Evolutionary conservation across 2,329 filamentous ascomycete species (phyloP).

Genomic region (Trichoderma oligosporum): DNA sequence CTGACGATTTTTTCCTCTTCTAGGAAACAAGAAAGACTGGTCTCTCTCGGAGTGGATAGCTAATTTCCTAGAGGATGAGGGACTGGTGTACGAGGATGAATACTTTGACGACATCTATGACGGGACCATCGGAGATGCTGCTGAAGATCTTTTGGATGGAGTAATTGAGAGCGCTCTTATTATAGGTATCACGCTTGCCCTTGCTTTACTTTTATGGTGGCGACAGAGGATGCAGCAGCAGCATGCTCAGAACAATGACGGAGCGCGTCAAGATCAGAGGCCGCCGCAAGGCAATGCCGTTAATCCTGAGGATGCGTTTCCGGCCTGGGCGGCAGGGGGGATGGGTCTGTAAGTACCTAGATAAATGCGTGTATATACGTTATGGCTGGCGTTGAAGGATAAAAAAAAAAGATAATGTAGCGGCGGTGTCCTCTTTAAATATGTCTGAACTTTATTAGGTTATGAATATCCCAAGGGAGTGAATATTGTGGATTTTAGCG

Average conservation of each 20-base stretch:
- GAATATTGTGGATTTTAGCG: no score
- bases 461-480: neutral
- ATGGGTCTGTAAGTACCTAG: constrained; percentile 31
- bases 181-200: constrained; percentile 66
- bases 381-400: constrained; percentile 24
- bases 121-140: constrained; percentile 53
- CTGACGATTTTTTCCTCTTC: neutral
- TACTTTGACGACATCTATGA: constrained; percentile 53
- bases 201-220: constrained; percentile 79
- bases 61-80: constrained; percentile 73
- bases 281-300: constrained; percentile 27
- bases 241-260: constrained; percentile 38
- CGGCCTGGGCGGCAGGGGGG: constrained; percentile 37
- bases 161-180: constrained; percentile 83
- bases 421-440: neutral
- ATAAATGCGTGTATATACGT: constrained; percentile 16
- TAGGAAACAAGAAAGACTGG: constrained; percentile 68
- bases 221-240: constrained; percentile 65
- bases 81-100: constrained; percentile 61
- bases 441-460: no score
- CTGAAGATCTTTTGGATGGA: constrained; percentile 67
- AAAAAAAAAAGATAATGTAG: constrained; percentile 19
- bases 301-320: constrained; percentile 30
- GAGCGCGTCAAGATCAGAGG: constrained; percentile 32
- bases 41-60: constrained; percentile 81